Evolutionary conservation across 2,329 filamentous ascomycete genomes (phyloP), one percentile per base, ranked within the genome.

Genomic region (Huntiella savannae): DNA sequence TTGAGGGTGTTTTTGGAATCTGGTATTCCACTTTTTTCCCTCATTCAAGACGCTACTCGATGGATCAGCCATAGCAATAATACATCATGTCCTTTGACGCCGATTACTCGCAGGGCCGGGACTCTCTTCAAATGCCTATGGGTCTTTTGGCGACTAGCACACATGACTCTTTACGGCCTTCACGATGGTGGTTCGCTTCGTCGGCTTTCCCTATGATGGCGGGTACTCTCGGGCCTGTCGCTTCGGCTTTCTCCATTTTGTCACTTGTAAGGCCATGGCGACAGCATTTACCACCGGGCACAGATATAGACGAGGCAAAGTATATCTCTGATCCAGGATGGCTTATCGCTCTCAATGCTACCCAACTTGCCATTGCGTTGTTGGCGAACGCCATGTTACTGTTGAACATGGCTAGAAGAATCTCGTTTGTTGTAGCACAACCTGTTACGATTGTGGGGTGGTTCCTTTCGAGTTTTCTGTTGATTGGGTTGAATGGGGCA

Each of bases 221-320:
- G 2, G 86, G 84, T 33, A 85, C 86, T 0, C 71, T 91, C 2
- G 85, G 84, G 1, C 87, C 87, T 0, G 73, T 93, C 7, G 87
- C 87, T 2, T 93, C 87, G 49, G 77, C 91, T 28, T 81, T 91
- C 61, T 88, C 81, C 48, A 85, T 94, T 49, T 85, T 82, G 51
- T 83, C 86, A 5, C 68, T 94, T n/a, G 82, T 84, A 1, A 77
- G 76, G 22, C 75, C 75, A 16, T 94, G 86, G 87, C 70, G 82
- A 50, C 72, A 79, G 57, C 65, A 66, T 42, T 61, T 72, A 4
- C 58, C 60, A 1, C 65, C 68, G 0, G 63, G 65, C 0, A 63
- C 68, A 4, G 57, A 68, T 1, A 56, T 70, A 4, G 62, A 69
- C 7, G 55, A 64, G 1, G 77, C 73, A 3, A 12, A 13, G 28